A percentile compares a stretch with the other conserved stretches of the same genome.
Evolutionary conservation across 257 asterid genomes (phyloP).

Genomic region (Solanum sitiens): DNA sequence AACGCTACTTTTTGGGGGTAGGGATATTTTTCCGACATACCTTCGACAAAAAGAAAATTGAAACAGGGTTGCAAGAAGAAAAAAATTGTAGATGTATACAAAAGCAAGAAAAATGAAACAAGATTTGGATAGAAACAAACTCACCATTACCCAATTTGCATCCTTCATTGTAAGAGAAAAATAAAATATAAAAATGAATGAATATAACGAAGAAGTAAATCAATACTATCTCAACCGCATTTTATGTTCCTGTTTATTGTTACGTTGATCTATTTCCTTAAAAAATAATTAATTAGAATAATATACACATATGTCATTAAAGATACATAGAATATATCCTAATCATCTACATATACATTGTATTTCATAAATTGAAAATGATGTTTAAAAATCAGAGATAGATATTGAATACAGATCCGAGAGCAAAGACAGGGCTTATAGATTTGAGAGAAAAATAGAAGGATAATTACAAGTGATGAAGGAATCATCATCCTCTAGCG

Average conservation of each 20-base stretch:
- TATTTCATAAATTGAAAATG: not conserved
- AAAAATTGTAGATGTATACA: not conserved
- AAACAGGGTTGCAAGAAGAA: too few relatives aligned
- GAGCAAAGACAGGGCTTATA: not conserved
- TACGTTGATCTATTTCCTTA: not conserved
- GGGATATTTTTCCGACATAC: too few relatives aligned
- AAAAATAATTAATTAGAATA: too few relatives aligned
- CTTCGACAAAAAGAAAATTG: too few relatives aligned
- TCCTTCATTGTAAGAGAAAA: not conserved
- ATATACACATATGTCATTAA: too few relatives aligned
- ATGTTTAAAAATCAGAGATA: not conserved
- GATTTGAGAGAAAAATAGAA: not conserved
- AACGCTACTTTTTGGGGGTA: too few relatives aligned
- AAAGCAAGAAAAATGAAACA: not conserved
- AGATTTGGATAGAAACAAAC: not conserved
- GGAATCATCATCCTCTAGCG: not conserved
- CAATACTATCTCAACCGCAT: too few relatives aligned
- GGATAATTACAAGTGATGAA: not conserved
- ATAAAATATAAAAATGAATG: not conserved
- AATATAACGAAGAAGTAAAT: too few relatives aligned
- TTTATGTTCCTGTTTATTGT: too few relatives aligned
- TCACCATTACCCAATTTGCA: not conserved
- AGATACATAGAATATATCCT: too few relatives aligned
- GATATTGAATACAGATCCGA: not conserved
- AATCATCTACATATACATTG: not conserved